These are phyloP conservation scores for Fusarium globosum DNA, from an alignment of 2,329 filamentous ascomycete species.

Conservation along the genomic window DNA sequence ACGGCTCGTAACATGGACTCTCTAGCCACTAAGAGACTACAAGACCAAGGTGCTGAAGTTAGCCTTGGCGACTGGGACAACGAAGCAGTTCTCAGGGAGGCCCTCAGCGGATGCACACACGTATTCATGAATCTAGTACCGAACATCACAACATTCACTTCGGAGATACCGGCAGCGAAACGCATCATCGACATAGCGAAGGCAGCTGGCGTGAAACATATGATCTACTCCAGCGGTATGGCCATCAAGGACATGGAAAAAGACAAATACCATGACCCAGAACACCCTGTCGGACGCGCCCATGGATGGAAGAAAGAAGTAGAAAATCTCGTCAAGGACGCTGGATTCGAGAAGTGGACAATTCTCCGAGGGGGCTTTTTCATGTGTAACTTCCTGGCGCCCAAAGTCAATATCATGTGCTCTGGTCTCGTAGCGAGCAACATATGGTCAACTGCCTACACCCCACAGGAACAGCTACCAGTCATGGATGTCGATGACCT, in stretches of 20 bases:
- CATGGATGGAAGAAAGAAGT: background rate
- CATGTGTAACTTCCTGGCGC: constrained; percentile 14
- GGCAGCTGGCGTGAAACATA: background rate
- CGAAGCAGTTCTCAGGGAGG: background rate
- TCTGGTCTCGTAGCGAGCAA: background rate
- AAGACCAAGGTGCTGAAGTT: background rate
- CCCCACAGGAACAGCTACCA: background rate
- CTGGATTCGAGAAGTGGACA: constrained; percentile 4
- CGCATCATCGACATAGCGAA: background rate
- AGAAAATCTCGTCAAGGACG: background rate
- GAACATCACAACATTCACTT: background rate
- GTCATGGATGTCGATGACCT: constrained; percentile 10
- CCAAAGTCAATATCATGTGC: constrained; percentile 10
- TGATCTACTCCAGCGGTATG: constrained; percentile 15
- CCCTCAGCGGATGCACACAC: background rate
- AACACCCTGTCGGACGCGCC: background rate
- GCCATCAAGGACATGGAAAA: constrained; percentile 11
- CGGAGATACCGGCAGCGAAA: background rate
- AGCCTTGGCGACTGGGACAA: background rate
- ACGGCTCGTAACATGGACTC: constrained; percentile 5
- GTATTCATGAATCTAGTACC: constrained; percentile 5
- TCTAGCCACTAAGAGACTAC: background rate
- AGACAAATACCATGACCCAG: background rate
- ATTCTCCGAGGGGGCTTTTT: constrained; percentile 11
- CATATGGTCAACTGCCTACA: background rate